These are phyloP conservation scores for Jackrogersella multiformis DNA, from an alignment of 495 filamentous ascomycete species.

Conservation along the genomic window DNA sequence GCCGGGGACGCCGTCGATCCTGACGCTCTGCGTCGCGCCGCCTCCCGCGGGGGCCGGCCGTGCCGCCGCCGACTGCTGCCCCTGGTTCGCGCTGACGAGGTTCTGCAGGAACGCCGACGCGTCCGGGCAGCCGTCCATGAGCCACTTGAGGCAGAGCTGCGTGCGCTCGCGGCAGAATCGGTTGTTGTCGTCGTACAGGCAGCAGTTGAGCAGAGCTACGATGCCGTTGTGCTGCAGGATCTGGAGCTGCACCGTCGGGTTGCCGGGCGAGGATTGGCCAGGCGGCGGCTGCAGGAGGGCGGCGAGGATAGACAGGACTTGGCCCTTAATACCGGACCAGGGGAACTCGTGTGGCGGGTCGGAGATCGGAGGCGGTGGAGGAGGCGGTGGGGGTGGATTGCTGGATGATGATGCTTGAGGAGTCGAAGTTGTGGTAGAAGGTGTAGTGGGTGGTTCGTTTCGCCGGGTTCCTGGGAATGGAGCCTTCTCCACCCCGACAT, in stretches of 20 bases:
- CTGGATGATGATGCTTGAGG: conserved; percentile 53
- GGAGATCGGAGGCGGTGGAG: conserved; percentile 66
- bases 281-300: conserved; percentile 72
- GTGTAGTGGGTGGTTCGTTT: conserved; percentile 38
- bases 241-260: conserved; percentile 81
- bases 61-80: conserved; percentile 4
- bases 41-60: conserved; percentile 15
- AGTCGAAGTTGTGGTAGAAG: conserved; percentile 46
- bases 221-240: conserved; percentile 83
- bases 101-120: conserved; percentile 79
- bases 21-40: conserved; percentile 39
- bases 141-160: conserved; percentile 87
- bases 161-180: conserved; percentile 91
- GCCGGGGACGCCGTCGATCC: conserved; percentile 56
- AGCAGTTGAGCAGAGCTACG: conserved; percentile 85
- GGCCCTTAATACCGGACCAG: conserved; percentile 92
- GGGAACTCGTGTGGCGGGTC: conserved; percentile 89
- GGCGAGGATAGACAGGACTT: conserved; percentile 86
- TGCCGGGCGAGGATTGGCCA: conserved; percentile 68
- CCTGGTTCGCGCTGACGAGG: conserved; percentile 54
- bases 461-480: conserved; percentile 58
- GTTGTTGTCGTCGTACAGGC: conserved; percentile 85
- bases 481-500: conserved; percentile 82
- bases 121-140: conserved; percentile 83
- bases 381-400: conserved; percentile 60